Evolutionary conservation across 345 rosid genomes (phyloP).

Genomic region (Aethionema arabicum): DNA sequence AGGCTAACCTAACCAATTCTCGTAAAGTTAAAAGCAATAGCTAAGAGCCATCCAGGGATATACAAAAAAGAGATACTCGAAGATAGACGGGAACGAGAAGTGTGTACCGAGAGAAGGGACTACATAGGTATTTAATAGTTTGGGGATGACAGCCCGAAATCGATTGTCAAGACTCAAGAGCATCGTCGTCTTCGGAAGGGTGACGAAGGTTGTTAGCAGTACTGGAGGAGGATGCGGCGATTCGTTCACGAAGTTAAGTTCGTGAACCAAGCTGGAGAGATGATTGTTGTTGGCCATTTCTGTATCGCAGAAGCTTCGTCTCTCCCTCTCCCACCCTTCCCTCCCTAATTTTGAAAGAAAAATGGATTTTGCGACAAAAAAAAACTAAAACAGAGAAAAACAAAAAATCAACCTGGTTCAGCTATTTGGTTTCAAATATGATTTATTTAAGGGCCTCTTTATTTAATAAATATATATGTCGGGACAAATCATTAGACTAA

Average conservation of each 20-base stretch:
- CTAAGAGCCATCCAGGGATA: constrained; percentile 7
- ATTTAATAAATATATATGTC: too few species aligned
- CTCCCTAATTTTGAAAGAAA: constrained; percentile 31
- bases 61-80: neutral
- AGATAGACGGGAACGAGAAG: neutral
- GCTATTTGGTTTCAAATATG: too few species aligned
- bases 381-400: neutral
- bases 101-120: constrained; percentile 72
- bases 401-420: too few species aligned
- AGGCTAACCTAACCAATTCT: constrained; percentile 17
- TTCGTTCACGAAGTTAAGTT: constrained; percentile 83
- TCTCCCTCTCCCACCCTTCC: constrained; percentile 19
- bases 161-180: constrained; percentile 57
- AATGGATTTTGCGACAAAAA: neutral
- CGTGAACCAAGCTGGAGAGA: constrained; percentile 74
- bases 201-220: constrained; percentile 38
- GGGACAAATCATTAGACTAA: too few species aligned
- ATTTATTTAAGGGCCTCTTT: too few species aligned
- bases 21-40: neutral
- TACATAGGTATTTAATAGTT: constrained; percentile 69
- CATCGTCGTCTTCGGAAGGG: constrained; percentile 49
- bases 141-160: constrained; percentile 76
- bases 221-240: constrained; percentile 67
- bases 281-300: constrained; percentile 38
- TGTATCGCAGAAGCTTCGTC: constrained; percentile 18